A percentile compares a stretch with the other conserved stretches of the same genome.
phyloP scores from a whole-genome alignment of 768 basidiomycete species.

The Tulasnella sp. region DNA sequence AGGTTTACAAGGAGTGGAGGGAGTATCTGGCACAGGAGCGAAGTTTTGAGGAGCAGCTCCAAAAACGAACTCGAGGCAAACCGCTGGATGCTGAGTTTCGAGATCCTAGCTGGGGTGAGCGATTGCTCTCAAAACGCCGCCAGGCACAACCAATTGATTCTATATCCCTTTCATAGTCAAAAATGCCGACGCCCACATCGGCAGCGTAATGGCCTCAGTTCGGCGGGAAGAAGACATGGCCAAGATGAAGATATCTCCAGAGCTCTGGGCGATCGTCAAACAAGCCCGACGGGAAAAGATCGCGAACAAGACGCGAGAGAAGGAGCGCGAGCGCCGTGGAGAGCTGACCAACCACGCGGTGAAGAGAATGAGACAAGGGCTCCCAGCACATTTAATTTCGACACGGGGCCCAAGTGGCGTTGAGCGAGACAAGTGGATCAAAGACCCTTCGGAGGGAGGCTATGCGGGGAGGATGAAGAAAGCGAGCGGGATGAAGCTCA shows the following conservation, averaged over 20 bases:
- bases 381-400: conserved; percentile 59
- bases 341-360: conserved; percentile 53
- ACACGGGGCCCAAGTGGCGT: conserved; percentile 51
- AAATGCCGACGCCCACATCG: conserved; percentile 41
- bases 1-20: conserved; percentile 39
- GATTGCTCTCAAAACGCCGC: background rate
- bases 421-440: conserved; percentile 49
- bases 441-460: conserved; percentile 60
- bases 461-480: conserved; percentile 55
- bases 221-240: conserved; percentile 46
- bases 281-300: conserved; percentile 59
- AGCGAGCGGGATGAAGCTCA: conserved; percentile 25
- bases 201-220: conserved; percentile 40
- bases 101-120: conserved; percentile 46
- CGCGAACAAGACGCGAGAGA: conserved; percentile 61
- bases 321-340: conserved; percentile 58
- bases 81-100: conserved; percentile 33
- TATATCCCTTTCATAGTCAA: conserved; percentile 36
- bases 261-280: conserved; percentile 50
- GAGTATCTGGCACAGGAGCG: conserved; percentile 42
- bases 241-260: conserved; percentile 45
- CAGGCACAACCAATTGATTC: background rate
- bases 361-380: conserved; percentile 50
- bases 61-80: conserved; percentile 25
- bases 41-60: conserved; percentile 40